These are phyloP conservation scores for Alopecurus myosuroides DNA, from an alignment of 176 grass and related monocot genomes.

Conservation along the genomic window DNA sequence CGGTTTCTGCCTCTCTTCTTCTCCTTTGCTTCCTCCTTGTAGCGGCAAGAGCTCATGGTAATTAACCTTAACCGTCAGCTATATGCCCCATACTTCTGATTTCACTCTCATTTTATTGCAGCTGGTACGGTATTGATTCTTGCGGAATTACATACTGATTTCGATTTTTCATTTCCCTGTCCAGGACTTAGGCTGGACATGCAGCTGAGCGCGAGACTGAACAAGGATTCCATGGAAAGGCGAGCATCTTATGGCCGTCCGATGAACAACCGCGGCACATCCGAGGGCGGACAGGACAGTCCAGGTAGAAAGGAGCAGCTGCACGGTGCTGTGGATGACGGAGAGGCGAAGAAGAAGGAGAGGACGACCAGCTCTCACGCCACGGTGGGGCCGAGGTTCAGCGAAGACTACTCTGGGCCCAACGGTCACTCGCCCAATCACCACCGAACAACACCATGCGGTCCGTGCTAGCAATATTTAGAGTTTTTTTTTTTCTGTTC, in stretches of 20 bases:
- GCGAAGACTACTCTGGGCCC: slow-evolving; percentile 27
- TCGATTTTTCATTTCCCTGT: neutral
- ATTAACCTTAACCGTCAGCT: neutral
- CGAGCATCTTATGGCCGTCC: neutral
- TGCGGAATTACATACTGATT: neutral
- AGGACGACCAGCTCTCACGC: neutral
- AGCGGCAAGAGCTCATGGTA: neutral
- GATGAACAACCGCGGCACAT: neutral
- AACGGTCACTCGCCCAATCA: slow-evolving; percentile 38
- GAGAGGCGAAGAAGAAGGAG: neutral
- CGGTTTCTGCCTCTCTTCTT: neutral
- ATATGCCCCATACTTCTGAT: no score
- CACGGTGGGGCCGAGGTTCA: neutral
- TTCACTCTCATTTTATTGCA: neutral
- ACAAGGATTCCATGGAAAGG: neutral
- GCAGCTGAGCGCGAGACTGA: neutral
- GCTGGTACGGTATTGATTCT: neutral
- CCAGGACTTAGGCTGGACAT: slow-evolving; percentile 11
- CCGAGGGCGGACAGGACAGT: neutral
- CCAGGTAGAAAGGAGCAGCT: neutral
- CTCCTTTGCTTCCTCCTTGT: neutral
- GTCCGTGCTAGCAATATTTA: neutral
- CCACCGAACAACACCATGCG: slow-evolving; percentile 25
- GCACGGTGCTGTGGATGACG: neutral
- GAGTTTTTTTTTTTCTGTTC: neutral